Conservation (phyloP, 2,329 filamentous ascomycete species). For the Ramularia endophylla region DNA sequence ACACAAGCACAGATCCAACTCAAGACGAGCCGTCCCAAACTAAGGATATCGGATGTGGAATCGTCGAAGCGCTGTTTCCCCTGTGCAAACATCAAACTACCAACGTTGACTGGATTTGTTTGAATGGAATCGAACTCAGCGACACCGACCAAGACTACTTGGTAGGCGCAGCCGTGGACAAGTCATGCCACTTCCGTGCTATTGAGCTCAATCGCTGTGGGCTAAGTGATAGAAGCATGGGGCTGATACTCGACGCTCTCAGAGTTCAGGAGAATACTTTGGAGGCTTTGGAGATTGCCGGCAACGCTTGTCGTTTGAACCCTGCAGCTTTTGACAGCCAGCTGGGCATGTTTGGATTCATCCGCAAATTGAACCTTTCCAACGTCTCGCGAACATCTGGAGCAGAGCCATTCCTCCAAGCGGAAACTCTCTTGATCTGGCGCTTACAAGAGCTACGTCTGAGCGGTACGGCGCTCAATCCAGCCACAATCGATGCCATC, state of each 20-base stretch:
- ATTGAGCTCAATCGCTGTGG: constrained; percentile 62
- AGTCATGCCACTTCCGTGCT: constrained; percentile 58
- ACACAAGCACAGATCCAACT: constrained; percentile 36
- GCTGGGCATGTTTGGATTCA: constrained; percentile 59
- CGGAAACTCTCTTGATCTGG: constrained; percentile 63
- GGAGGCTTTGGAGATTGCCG: constrained; percentile 62
- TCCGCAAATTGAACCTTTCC: constrained; percentile 61
- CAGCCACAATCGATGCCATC: constrained; percentile 59
- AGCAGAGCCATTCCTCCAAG: constrained; percentile 56
- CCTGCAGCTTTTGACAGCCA: constrained; percentile 60
- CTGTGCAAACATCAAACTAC: constrained; percentile 62
- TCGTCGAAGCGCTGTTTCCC: constrained; percentile 63
- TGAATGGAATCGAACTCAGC: constrained; percentile 64
- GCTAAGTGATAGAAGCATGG: constrained; percentile 51
- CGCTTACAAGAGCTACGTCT: constrained; percentile 59
- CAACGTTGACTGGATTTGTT: constrained; percentile 63
- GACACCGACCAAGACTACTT: constrained; percentile 64
- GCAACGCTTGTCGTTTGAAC: constrained; percentile 59
- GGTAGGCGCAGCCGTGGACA: constrained; percentile 62
- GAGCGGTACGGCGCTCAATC: constrained; percentile 57
- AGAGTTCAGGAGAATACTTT: constrained; percentile 60
- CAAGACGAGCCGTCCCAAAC: constrained; percentile 37
- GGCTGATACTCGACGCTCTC: constrained; percentile 59
- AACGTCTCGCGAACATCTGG: constrained; percentile 59
- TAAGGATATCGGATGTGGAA: constrained; percentile 60